Percentiles rank a stretch among this genome's conserved stretches.
These are phyloP conservation scores for Nigrospora osmanthi DNA, from an alignment of 2,329 filamentous ascomycete species.

Conservation along the genomic window DNA sequence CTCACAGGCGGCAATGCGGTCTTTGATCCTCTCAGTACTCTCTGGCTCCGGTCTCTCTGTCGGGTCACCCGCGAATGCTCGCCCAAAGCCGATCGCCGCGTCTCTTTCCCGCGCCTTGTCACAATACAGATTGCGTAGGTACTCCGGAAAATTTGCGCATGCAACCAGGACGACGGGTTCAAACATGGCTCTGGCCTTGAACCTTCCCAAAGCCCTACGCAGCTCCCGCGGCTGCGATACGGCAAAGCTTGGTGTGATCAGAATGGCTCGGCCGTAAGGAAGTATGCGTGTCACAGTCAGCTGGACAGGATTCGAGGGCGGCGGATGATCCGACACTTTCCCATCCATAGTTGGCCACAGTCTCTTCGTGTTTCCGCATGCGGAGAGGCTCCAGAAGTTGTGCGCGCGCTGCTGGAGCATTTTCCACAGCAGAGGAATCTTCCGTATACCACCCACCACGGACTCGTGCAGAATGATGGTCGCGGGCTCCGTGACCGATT, in stretches of 20 bases:
- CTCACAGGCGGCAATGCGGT: no score
- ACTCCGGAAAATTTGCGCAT: constrained; percentile 24
- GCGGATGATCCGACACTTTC: constrained; percentile 5
- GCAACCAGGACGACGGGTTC: constrained; percentile 24
- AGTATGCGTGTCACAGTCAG: constrained; percentile 32
- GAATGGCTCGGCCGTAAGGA: constrained; percentile 33
- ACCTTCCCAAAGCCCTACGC: constrained; percentile 33
- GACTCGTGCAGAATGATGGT: constrained; percentile 21
- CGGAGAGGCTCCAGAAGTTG: constrained; percentile 4
- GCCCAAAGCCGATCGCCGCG: background rate
- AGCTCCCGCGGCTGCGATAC: constrained; percentile 33
- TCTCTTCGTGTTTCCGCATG: background rate
- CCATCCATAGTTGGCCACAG: background rate
- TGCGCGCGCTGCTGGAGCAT: constrained; percentile 16
- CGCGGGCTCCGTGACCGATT: constrained; percentile 15
- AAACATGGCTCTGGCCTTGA: constrained; percentile 3
- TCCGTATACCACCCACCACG: constrained; percentile 14
- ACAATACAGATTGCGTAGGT: constrained; percentile 20
- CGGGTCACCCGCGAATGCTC: no score
- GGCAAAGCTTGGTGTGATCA: constrained; percentile 42
- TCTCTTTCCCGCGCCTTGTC: constrained; percentile 21
- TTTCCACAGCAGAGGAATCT: constrained; percentile 15
- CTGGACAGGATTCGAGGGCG: constrained; percentile 19
- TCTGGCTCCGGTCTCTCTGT: no score
- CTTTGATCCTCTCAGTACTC: no score